Evolutionary conservation across 83 land plant genomes (phyloP).

Genomic region (Thuja plicata): DNA sequence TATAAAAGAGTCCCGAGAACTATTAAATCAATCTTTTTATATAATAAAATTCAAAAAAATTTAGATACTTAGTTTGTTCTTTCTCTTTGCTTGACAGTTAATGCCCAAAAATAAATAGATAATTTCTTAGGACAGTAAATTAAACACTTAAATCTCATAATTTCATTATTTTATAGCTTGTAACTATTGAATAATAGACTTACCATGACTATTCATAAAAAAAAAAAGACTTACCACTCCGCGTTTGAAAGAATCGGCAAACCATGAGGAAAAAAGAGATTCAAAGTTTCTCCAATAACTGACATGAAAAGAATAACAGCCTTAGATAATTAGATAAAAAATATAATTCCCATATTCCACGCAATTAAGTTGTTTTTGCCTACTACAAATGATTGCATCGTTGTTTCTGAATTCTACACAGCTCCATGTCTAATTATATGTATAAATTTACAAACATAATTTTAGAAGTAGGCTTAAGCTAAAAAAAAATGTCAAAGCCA

Average conservation of each 20-base stretch:
- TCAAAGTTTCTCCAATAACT: slow-evolving; percentile 84
- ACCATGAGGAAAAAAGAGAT: slow-evolving; percentile 53
- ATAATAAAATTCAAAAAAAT: background rate
- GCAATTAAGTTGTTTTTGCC: background rate
- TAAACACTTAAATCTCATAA: background rate
- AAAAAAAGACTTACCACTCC: slow-evolving; percentile 63
- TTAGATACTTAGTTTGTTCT: background rate
- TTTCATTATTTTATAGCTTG: background rate
- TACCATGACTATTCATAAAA: too few species aligned
- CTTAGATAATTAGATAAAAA: background rate
- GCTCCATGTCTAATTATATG: background rate
- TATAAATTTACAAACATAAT: background rate
- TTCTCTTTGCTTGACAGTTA: background rate
- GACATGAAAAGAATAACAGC: slow-evolving; percentile 17
- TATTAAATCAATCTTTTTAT: background rate
- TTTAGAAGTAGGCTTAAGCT: background rate
- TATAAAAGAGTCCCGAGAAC: background rate
- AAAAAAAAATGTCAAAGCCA: background rate
- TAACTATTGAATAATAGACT: background rate
- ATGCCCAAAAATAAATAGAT: background rate
- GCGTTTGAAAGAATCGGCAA: slow-evolving; percentile 73
- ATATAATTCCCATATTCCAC: background rate
- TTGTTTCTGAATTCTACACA: background rate
- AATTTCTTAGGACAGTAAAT: background rate
- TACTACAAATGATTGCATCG: background rate